Evolutionary conservation across 2,329 filamentous ascomycete species (phyloP), one percentile per base, ranked within the genome.

Genomic region (Chaetomiaceae sp.): DNA sequence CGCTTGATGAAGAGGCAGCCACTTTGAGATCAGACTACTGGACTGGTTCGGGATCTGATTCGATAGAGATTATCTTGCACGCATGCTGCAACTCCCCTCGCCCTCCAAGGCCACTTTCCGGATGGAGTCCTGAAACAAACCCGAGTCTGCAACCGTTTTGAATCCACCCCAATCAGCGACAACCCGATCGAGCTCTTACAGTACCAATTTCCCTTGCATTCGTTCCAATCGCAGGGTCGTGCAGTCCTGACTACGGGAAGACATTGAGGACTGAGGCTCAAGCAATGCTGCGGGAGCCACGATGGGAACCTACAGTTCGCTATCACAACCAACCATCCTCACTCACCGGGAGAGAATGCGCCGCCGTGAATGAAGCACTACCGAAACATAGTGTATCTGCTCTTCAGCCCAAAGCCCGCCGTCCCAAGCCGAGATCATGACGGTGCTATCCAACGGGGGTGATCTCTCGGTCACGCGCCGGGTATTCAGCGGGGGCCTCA

Each of bases 121-220:
- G 34, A 48, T 48, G 34, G 29, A 48, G 37, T 36, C 16, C 38
- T 50, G 38, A 50, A 50, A 50, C 48, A 50, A 11, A 30, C 4
- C 32, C 38, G 41, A 18, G 25, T 9, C 16, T 16, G 18, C 16
- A 18, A n/a, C 29, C 20, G 6, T 23, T 30, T 23, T 13, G 11
- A 14, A 21, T 23, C 20, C 36, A 27, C 5, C 25, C 5, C 25
- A 9, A 5, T 27, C 25, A 27, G 5, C 25, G 25, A 27, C n/a
- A n/a, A n/a, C n/a, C n/a, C n/a, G n/a, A n/a, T n/a, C n/a, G n/a
- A n/a, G n/a, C n/a, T n/a, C n/a, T n/a, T n/a, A n/a, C n/a, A n/a
- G n/a, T n/a, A n/a, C n/a, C n/a, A n/a, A n/a, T n/a, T n/a, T n/a
- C 20, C n/a, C 11, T 18, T 11, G 9, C 16, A 10, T 27, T 9